Evolutionary conservation across 176 grass and related monocot species (phyloP), one percentile per base, ranked within the genome.

Genomic region (Oryza officinalis): DNA sequence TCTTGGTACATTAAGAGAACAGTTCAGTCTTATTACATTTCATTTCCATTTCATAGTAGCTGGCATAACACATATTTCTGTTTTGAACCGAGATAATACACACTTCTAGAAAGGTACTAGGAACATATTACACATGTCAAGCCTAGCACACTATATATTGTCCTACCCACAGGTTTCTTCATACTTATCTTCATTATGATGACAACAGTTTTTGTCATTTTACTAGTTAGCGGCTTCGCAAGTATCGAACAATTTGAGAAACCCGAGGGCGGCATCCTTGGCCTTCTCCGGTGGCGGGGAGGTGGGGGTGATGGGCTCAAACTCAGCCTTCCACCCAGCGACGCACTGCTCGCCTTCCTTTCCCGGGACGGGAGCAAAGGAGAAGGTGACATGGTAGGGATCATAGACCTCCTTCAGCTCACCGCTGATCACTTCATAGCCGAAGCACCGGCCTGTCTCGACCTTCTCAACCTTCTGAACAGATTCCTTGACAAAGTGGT

Each of bases 391-490:
- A 65, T 65, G 69, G 64, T 87, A 87, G 23, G 85, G 89, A 5
- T 91, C 75, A 20, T 87, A 91, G 64, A 85, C 33, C 32, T 84
- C 28, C 23, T 76, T 83, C 67, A 91, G 80, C 70, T 91, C 80
- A 10, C 85, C 85, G 0, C 76, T 81, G 33, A 88, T 47, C 13
- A 91, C 89, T 45, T 84, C 32, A 25, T 85, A 91, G 0, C 65
- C 27, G 13, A 91, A 14, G 31, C 67, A 87, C 27, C 13, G 80
- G 3, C 89, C 89, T 0, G 85, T 1, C 77, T 91, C 89, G 3
- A 85, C 74, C 85, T 83, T 91, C 46, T 88, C 81, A 18, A 91
- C 81, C 86, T 78, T 91, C 65, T 91, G 85, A 5, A 81, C 47
- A 5, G 81, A 88, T 54, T 91, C 81, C 69, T 91, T 85, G 33